phyloP scores from a whole-genome alignment of 1,139 yeast species.

The Candida labiduridarum region DNA sequence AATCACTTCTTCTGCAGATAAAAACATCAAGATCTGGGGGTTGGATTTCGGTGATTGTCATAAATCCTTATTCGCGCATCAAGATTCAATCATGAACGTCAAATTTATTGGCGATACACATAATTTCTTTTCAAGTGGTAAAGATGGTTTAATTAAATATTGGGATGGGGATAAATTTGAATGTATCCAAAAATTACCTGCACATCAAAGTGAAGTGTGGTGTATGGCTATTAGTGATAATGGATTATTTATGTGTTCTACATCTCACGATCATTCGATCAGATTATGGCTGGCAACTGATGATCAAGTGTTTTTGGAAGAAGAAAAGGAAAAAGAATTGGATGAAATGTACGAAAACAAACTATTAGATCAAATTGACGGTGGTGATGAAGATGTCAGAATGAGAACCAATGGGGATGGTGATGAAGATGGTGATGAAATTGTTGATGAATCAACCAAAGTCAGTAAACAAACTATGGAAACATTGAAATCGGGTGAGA shows the following conservation, averaged over 20 bases:
- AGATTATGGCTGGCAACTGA: constrained; percentile 91
- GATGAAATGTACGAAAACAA: constrained; percentile 88
- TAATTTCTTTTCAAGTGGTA: constrained; percentile 86
- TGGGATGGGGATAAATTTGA: constrained; percentile 99
- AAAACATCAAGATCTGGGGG: constrained; percentile 97
- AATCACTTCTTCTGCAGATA: constrained; percentile 94
- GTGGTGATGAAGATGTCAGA: constrained; percentile 45
- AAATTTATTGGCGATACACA: constrained; percentile 81
- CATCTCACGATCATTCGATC: constrained; percentile 92
- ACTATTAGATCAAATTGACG: constrained; percentile 67
- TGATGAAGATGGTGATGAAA: constrained; percentile 45
- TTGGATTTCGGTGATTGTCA: constrained; percentile 98
- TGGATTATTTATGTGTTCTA: constrained; percentile 77
- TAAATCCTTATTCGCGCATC: constrained; percentile 93
- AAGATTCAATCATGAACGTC: constrained; percentile 91
- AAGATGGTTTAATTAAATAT: constrained; percentile 86
- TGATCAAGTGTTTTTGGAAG: constrained; percentile 93
- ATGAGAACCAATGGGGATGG: constrained; percentile 19
- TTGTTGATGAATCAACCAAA: constrained; percentile 59
- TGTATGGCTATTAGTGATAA: constrained; percentile 73
- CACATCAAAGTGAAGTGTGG: constrained; percentile 96
- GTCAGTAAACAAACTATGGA: constrained; percentile 88
- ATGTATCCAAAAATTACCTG: constrained; percentile 82
- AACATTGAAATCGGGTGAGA: constrained; percentile 93
- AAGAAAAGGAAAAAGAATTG: constrained; percentile 93